Base-by-base conservation (phyloP, 1,284 basidiomycete species). In the Trichosporon sp. region DNA sequence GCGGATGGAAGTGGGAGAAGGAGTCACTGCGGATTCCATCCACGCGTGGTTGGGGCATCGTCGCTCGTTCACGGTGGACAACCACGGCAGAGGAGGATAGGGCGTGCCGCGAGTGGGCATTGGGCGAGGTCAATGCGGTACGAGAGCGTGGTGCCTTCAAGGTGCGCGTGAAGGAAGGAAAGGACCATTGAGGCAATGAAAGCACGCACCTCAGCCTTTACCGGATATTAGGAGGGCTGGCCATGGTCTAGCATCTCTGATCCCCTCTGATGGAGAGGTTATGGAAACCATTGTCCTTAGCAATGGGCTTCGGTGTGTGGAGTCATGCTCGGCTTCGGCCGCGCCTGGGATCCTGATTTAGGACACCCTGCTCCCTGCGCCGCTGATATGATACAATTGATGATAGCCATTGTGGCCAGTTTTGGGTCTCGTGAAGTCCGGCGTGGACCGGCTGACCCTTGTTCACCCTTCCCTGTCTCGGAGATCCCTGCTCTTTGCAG, bases 11-110 rank as follows among this genome's bases (percentile, higher is more conserved):
- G 61, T 84, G 92, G 8, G 94, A 97, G 76, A 87, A 87, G 67
- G 95, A 98, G 76, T 86, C 84, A 31, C 78, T 98, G 65, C 83
- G 95, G 54, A 95, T 98, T 19, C 95, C 95, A 0, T 91, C 89
- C 5, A 62, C 62, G 16, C 56, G 59, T n/a, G 59, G 63, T 8
- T 64, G 63, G 59, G 63, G 56, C n/a, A 61, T 61, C 21, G 59
- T 61, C 4, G 61, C 64, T 1, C 71, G 75, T 3, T 71, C 70
- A 1, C 59, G 78, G 33, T 79, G 77, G 76, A 66, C 76, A 0
- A 68, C 76, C 0, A 68, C 37, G 14, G 23, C 25, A 6, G 56
- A 31, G 11, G 70, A 77, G 27, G 65, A 73, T 21, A 49, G 64
- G 23, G 69, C 65, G 32, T 75, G 74, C 64, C 68, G 78, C 14